A percentile compares a stretch with the other conserved stretches of the same genome.
phyloP scores from a whole-genome alignment of 73 alveolate species.

The Paramecium biaurelia region DNA sequence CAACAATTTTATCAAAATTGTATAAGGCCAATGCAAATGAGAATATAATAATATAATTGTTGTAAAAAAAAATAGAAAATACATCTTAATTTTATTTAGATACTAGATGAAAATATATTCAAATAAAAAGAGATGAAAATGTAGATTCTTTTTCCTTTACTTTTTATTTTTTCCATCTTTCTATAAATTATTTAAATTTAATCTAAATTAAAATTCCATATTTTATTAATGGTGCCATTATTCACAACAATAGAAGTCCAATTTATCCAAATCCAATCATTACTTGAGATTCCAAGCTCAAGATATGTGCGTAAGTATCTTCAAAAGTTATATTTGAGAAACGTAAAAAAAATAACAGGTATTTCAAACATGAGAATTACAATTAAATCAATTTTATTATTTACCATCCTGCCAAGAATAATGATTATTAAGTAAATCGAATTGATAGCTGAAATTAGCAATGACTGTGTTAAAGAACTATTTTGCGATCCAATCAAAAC shows the following conservation, averaged over 20 bases:
- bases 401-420: neutral
- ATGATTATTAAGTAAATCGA: neutral
- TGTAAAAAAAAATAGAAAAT: no score
- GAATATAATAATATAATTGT: no score
- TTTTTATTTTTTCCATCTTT: neutral
- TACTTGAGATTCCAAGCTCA: neutral
- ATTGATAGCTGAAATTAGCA: neutral
- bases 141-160: neutral
- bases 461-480: neutral
- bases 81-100: no score
- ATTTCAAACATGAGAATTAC: neutral
- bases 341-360: neutral
- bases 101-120: no score
- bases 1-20: no score
- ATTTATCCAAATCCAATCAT: neutral
- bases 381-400: neutral
- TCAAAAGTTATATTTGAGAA: neutral
- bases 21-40: no score
- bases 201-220: neutral
- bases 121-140: neutral
- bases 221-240: neutral
- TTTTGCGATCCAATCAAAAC: neutral
- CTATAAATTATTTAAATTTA: neutral
- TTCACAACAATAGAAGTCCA: neutral
- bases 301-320: neutral